Percentiles rank a stretch among this genome's conserved stretches.
These are phyloP conservation scores for Pythium monospermum DNA, from an alignment of 352 stramenopile genomes.

Conservation along the genomic window DNA sequence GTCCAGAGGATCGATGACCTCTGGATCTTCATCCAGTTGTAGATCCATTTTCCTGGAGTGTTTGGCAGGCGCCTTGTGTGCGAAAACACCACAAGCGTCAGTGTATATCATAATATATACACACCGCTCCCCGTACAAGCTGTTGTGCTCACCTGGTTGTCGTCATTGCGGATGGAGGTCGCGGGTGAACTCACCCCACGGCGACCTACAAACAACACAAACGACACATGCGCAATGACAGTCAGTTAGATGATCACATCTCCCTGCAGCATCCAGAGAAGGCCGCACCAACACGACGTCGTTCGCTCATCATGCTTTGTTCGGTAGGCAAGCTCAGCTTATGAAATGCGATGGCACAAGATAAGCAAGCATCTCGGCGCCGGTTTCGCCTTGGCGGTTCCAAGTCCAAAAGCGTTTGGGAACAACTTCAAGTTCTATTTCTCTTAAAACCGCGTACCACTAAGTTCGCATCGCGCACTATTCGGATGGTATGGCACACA, in stretches of 20 bases:
- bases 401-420: no score
- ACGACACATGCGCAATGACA: no score
- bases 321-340: no score
- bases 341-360: no score
- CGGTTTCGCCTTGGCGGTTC: no score
- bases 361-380: no score
- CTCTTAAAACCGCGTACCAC: conserved; percentile 10
- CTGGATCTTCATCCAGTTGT: conserved; percentile 48
- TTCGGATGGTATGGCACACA: conserved; percentile 5
- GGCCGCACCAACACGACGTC: conserved; percentile 2
- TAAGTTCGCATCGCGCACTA: conserved; percentile 13
- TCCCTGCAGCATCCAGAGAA: no score
- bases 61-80: conserved; percentile 11
- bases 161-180: conserved; percentile 7
- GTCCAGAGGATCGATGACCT: conserved; percentile 23
- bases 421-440: background rate
- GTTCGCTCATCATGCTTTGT: conserved; percentile 21
- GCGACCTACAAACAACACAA: no score
- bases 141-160: conserved; percentile 25
- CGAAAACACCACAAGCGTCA: background rate
- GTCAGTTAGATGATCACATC: no score
- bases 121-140: no score
- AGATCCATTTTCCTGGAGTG: conserved; percentile 25
- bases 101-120: no score
- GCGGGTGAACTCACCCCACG: conserved; percentile 1